A percentile compares a stretch with the other conserved stretches of the same genome.
Conservation (phyloP, 805 yeast genomes). For the Monosporozyma aquatica region DNA sequence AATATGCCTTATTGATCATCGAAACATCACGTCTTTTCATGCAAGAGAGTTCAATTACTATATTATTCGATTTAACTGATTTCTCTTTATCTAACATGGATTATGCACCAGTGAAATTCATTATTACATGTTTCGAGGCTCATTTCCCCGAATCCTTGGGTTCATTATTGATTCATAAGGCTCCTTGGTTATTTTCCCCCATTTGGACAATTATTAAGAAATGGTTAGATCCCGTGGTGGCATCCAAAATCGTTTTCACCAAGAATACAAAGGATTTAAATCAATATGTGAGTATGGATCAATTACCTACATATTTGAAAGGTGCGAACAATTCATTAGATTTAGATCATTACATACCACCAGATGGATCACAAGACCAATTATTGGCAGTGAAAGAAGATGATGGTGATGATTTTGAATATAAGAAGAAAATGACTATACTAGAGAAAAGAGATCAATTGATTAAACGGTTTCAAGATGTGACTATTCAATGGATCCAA, state of each 20-base stretch:
- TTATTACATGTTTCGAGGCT: conserved; percentile 84
- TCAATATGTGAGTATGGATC: conserved; percentile 47
- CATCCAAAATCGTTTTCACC: conserved; percentile 80
- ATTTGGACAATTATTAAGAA: conserved; percentile 88
- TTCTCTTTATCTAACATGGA: conserved; percentile 91
- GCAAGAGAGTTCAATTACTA: conserved; percentile 70
- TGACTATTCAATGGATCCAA: conserved; percentile 68
- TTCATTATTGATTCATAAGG: conserved; percentile 74
- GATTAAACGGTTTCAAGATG: conserved; percentile 44
- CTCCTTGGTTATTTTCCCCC: conserved; percentile 95
- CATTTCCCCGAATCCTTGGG: conserved; percentile 95
- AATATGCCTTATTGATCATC: conserved; percentile 64
- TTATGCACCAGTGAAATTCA: conserved; percentile 80
- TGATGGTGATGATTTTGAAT: conserved; percentile 34
- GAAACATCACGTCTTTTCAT: conserved; percentile 75
- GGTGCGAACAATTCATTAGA: conserved; percentile 52
- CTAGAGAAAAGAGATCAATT: conserved; percentile 46
- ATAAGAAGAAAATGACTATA: conserved; percentile 16
- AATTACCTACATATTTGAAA: conserved; percentile 65
- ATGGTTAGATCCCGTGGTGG: conserved; percentile 96
- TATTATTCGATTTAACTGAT: conserved; percentile 78
- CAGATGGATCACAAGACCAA: conserved; percentile 51
- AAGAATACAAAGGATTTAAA: conserved; percentile 57
- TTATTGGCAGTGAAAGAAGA: conserved; percentile 31
- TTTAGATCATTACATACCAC: conserved; percentile 48